Percentiles rank a stretch among this genome's conserved stretches.
Conservation (phyloP, 305 asterid genomes). For the Striga hermonthica region DNA sequence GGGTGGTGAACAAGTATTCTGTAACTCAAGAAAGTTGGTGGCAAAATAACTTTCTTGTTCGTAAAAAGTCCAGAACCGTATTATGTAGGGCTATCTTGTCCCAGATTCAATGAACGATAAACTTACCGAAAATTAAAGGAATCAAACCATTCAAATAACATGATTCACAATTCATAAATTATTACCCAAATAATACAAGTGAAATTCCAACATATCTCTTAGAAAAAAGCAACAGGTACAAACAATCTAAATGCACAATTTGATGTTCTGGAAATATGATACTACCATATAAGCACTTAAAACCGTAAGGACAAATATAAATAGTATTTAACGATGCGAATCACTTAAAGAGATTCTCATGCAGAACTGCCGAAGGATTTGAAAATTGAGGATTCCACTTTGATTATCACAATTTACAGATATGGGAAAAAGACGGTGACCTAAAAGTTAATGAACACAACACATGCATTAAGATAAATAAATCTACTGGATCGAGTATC, state of each 20-base stretch:
- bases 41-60: slow-evolving; percentile 11
- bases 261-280: background rate
- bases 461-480: too few relatives aligned
- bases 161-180: background rate
- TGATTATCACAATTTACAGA: too few relatives aligned
- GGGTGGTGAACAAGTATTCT: slow-evolving; percentile 19
- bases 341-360: too few relatives aligned
- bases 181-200: too few relatives aligned
- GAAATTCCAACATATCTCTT: too few relatives aligned
- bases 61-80: background rate
- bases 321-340: background rate
- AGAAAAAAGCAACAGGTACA: too few relatives aligned
- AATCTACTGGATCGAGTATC: background rate
- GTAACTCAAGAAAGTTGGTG: slow-evolving; percentile 1
- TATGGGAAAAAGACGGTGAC: too few relatives aligned
- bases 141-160: background rate
- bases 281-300: too few relatives aligned
- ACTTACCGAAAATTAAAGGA: slow-evolving; percentile 8
- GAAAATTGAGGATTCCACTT: too few relatives aligned
- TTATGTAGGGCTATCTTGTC: slow-evolving; percentile 14
- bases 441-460: too few relatives aligned
- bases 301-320: background rate
- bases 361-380: too few relatives aligned
- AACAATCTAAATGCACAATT: too few relatives aligned
- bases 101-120: slow-evolving; percentile 14